Evolutionary conservation across 2,329 filamentous ascomycete genomes (phyloP).

Genomic region (Hymenotorrendiella dingleyae): DNA sequence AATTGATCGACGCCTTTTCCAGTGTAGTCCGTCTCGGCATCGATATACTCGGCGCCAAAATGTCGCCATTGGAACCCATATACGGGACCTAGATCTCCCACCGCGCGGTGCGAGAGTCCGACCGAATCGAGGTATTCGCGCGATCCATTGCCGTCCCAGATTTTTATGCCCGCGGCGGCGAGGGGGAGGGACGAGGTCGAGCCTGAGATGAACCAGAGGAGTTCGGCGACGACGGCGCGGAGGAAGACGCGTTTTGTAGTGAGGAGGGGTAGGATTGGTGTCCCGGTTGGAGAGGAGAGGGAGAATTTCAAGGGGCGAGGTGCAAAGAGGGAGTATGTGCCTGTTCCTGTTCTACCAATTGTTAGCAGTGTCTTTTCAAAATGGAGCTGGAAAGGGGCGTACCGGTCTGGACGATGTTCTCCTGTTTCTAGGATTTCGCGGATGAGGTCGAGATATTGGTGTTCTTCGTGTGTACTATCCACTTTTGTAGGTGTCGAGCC

Average conservation of each 20-base stretch:
- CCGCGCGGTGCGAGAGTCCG: conserved; percentile 73
- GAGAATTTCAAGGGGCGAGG: conserved; percentile 81
- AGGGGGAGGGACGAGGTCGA: conserved; percentile 75
- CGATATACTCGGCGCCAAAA: conserved; percentile 86
- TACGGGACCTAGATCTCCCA: conserved; percentile 87
- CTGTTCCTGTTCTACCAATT: conserved; percentile 72
- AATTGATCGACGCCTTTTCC: conserved; percentile 91
- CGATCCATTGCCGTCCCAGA: conserved; percentile 97
- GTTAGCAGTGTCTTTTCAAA: conserved; percentile 4
- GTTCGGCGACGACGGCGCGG: conserved; percentile 81
- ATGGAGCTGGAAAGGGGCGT: conserved; percentile 17
- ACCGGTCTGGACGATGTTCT: conserved; percentile 86
- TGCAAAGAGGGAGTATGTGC: conserved; percentile 84
- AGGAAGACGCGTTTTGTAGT: conserved; percentile 97
- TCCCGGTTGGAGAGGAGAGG: conserved; percentile 55
- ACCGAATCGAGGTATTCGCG: conserved; percentile 84
- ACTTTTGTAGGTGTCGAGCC: neutral
- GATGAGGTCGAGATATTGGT: conserved; percentile 89
- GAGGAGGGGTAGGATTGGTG: conserved; percentile 77
- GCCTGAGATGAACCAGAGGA: conserved; percentile 92
- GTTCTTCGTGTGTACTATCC: conserved; percentile 63
- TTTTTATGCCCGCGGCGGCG: conserved; percentile 77
- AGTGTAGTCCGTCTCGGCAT: conserved; percentile 73
- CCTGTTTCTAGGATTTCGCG: conserved; percentile 75
- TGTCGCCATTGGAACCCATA: conserved; percentile 99